Evolutionary conservation across 345 rosid genomes (phyloP).

Genomic region (Pelargonium nanum): DNA sequence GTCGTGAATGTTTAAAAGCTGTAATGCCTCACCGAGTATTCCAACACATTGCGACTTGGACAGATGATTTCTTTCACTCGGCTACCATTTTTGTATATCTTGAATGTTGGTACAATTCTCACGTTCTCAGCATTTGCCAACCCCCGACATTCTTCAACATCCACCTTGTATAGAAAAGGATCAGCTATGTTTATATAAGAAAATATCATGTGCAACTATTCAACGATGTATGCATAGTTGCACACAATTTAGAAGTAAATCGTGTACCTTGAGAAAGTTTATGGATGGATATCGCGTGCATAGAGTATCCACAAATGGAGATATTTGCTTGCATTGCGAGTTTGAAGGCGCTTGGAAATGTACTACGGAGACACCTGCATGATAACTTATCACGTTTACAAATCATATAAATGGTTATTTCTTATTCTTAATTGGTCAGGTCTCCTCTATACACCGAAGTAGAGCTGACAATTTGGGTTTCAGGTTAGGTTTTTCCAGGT

Average conservation of each 20-base stretch:
- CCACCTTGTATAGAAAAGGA: conserved; percentile 40
- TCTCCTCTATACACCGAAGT: too few relatives aligned
- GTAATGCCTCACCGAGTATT: conserved; percentile 92
- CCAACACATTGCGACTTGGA: conserved; percentile 80
- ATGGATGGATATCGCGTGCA: conserved; percentile 81
- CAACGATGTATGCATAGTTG: too few relatives aligned
- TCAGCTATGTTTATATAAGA: too few relatives aligned
- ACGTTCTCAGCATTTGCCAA: conserved; percentile 67
- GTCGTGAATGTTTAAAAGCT: conserved; percentile 32
- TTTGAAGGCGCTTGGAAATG: conserved; percentile 50
- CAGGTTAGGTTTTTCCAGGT: too few relatives aligned
- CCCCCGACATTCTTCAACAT: conserved; percentile 39
- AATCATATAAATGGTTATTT: too few relatives aligned
- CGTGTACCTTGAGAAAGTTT: conserved; percentile 68
- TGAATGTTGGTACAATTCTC: conserved; percentile 89
- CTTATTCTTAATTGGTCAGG: too few relatives aligned
- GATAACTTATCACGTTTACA: neutral
- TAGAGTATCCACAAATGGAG: conserved; percentile 58
- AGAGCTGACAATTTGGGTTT: too few relatives aligned
- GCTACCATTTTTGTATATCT: conserved; percentile 74
- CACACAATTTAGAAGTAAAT: neutral
- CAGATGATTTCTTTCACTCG: conserved; percentile 84
- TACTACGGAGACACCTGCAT: conserved; percentile 68
- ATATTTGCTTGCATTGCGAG: conserved; percentile 74
- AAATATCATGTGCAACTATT: too few relatives aligned